phyloP scores from a whole-genome alignment of 345 rosid species.

The Adansonia digitata region DNA sequence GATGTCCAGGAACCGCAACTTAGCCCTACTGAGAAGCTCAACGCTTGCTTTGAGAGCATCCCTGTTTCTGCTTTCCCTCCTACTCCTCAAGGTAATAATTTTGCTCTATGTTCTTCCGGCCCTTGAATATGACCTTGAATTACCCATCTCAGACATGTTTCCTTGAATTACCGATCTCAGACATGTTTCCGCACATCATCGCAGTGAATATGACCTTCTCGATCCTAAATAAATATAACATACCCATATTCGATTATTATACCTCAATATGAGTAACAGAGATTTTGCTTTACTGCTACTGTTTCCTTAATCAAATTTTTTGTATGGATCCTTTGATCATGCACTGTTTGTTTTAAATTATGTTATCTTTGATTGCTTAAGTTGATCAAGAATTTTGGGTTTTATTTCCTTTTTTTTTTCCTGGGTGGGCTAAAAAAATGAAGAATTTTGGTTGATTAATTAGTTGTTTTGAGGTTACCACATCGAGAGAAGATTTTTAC shows the following conservation, averaged over 20 bases:
- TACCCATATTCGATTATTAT: too few relatives aligned
- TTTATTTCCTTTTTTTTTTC: background rate
- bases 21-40: conserved; percentile 77
- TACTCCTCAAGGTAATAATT: conserved; percentile 56
- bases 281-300: background rate
- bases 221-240: too few relatives aligned
- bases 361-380: background rate
- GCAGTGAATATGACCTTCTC: too few relatives aligned
- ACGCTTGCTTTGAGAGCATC: conserved; percentile 89
- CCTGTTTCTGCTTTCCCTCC: conserved; percentile 88
- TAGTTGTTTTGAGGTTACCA: background rate
- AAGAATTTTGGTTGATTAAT: background rate
- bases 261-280: too few relatives aligned
- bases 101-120: too few relatives aligned
- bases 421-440: background rate
- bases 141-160: too few relatives aligned
- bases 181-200: too few relatives aligned
- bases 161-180: too few relatives aligned
- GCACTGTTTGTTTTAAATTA: background rate
- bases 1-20: conserved; percentile 72
- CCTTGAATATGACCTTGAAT: too few relatives aligned
- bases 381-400: background rate
- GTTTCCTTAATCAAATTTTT: background rate
- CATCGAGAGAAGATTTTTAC: background rate
- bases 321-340: conserved; percentile 4